These are phyloP conservation scores for Neospora caninum DNA, from an alignment of 169 alveolate species.

Conservation along the genomic window DNA sequence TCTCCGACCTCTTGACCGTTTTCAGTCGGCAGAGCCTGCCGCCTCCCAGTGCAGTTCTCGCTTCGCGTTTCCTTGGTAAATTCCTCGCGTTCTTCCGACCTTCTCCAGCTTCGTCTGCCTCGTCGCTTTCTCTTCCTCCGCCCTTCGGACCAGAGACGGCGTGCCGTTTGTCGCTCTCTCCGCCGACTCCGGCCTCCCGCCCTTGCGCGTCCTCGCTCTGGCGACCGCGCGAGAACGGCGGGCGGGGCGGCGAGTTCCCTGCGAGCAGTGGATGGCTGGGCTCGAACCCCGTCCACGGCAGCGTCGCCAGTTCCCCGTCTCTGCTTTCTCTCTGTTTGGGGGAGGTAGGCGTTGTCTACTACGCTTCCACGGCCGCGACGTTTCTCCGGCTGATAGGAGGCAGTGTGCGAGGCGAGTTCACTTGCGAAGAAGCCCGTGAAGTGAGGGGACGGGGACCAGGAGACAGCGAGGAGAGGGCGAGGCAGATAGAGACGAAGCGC, in stretches of 20 bases:
- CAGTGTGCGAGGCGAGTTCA: no score
- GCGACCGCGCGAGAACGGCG: neutral
- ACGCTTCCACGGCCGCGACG: neutral
- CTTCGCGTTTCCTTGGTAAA: neutral
- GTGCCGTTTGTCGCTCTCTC: neutral
- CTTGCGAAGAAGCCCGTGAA: no score
- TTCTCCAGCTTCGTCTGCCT: neutral
- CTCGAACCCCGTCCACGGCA: neutral
- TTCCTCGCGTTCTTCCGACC: neutral
- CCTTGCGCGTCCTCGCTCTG: neutral
- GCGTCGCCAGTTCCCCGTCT: neutral
- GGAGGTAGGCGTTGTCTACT: neutral
- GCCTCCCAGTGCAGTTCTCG: neutral
- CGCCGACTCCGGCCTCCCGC: neutral
- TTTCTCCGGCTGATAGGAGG: neutral
- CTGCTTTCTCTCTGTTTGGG: neutral
- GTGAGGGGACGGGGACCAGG: no score
- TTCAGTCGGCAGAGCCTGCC: neutral
- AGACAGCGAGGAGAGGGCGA: no score
- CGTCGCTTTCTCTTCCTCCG: neutral
- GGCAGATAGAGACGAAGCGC: neutral
- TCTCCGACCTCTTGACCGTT: no score
- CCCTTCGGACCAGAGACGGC: neutral
- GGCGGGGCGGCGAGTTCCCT: neutral
- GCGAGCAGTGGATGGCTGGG: neutral